Evolutionary conservation across 768 basidiomycete genomes (phyloP).

Genomic region (Tephrocybe sp.): DNA sequence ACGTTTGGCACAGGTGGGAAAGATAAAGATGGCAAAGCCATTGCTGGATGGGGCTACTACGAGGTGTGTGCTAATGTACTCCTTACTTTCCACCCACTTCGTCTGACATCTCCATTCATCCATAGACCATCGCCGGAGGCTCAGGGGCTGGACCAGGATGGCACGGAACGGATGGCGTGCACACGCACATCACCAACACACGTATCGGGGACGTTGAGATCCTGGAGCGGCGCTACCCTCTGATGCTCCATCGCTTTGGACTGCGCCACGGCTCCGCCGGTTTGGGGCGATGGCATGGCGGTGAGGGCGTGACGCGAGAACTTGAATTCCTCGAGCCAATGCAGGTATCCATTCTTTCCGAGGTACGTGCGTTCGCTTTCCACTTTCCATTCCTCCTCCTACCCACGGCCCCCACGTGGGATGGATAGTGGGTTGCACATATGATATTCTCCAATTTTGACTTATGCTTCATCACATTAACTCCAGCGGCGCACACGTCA

Average conservation of each 20-base stretch:
- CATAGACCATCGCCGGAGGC: constrained; percentile 89
- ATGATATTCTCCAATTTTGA: neutral
- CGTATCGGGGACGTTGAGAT: constrained; percentile 94
- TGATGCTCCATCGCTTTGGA: constrained; percentile 84
- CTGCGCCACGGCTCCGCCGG: constrained; percentile 72
- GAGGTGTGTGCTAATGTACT: constrained; percentile 44
- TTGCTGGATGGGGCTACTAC: constrained; percentile 89
- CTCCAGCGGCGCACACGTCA: constrained; percentile 76
- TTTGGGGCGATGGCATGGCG: constrained; percentile 70
- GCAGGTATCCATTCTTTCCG: constrained; percentile 87
- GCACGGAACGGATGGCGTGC: constrained; percentile 93
- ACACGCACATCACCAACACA: constrained; percentile 93
- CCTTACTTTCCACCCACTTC: constrained; percentile 8
- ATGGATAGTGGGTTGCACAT: too few relatives aligned
- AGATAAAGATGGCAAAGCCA: constrained; percentile 69
- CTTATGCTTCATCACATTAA: neutral
- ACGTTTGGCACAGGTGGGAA: constrained; percentile 92
- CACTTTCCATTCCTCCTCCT: neutral
- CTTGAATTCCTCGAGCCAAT: constrained; percentile 80
- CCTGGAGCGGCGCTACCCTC: constrained; percentile 89
- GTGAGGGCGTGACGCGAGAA: constrained; percentile 83
- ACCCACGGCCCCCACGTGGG: neutral
- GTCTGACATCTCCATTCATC: constrained; percentile 4
- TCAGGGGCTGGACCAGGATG: constrained; percentile 87
- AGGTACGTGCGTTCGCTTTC: constrained; percentile 45